Percentiles rank a stretch among this genome's conserved stretches.
These are phyloP conservation scores for Conringia planisiliqua DNA, from an alignment of 345 rosid genomes.

Conservation along the genomic window DNA sequence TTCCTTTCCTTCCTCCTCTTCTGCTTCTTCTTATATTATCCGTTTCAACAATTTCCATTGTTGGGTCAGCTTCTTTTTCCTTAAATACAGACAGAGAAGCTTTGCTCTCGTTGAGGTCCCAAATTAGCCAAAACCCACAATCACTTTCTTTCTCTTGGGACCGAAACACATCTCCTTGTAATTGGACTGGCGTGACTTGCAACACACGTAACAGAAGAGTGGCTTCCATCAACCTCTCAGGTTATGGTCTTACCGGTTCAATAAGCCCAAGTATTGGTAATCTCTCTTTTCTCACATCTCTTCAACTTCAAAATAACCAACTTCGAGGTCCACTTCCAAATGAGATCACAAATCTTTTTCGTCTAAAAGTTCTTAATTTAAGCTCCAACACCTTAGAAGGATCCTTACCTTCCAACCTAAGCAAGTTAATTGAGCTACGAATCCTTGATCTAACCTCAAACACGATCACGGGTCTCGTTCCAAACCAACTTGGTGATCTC, in stretches of 20 bases:
- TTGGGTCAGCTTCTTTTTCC: conserved; percentile 24
- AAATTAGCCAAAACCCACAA: conserved; percentile 16
- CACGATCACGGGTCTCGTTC: conserved; percentile 37
- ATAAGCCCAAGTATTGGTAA: conserved; percentile 48
- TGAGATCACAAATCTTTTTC: conserved; percentile 39
- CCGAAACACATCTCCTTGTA: conserved; percentile 38
- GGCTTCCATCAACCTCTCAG: conserved; percentile 34
- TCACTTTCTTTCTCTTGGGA: conserved; percentile 41
- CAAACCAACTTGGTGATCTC: conserved; percentile 35
- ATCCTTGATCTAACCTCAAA: conserved; percentile 42
- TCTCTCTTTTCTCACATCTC: conserved; percentile 46
- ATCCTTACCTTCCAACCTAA: conserved; percentile 37
- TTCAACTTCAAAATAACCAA: conserved; percentile 44
- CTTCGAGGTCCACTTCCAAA: conserved; percentile 38
- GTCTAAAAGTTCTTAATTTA: conserved; percentile 41
- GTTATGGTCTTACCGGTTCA: conserved; percentile 32
- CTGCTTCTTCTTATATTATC: neutral
- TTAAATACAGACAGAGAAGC: conserved; percentile 40
- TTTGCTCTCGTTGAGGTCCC: conserved; percentile 45
- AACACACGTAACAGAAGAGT: conserved; percentile 34
- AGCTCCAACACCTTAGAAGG: conserved; percentile 42
- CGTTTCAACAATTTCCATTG: conserved; percentile 3
- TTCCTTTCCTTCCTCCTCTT: neutral
- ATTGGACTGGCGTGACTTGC: conserved; percentile 53
- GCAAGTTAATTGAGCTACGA: conserved; percentile 33